Base-by-base conservation (phyloP, 495 filamentous ascomycete genomes). In the Cenococcum geophilum region DNA sequence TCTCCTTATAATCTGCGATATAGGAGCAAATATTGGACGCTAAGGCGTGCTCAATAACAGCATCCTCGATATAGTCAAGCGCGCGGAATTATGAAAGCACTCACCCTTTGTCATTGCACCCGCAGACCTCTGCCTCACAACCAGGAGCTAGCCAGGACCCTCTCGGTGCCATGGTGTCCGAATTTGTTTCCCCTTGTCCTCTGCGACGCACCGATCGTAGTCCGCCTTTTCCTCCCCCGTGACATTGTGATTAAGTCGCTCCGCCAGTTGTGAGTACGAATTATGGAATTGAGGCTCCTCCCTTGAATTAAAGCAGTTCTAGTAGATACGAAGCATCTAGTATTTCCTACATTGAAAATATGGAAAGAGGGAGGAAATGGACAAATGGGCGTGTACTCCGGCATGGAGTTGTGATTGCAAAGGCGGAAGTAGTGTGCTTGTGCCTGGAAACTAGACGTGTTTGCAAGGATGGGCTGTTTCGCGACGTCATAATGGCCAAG, bases 121-220 rank as follows among this genome's bases (percentile, higher is more conserved):
- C 54, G 78, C 73, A 59, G 65, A 74, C 36, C 75, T 65, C 22
- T 76, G 71, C 9, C 78, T 72, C 61, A 76, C 73, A 1, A 82
- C 81, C 2, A 82, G 80, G 1, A 82, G 79, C 49, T 76, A 70
- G 63, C 86, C 81, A 21, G 80, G 79, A 22, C 84, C 84, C 63
- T 89, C 80, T 37, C 86, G 78, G 67, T 87, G 84, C 88, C 88
- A 89, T 68, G 88, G 88, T 18, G 78, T 74, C 21, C 75, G 72
- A 16, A 74, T 72, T 62, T 83, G 79, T 60, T 78, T 76, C 55
- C 78, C 75, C 70, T 81, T 81, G 61, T 74, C 72, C 60, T 79
- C 71, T 25, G 71, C 69, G 21, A 81, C 72, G 12, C 68, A 63
- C 35, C 67, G 64, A 10, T 76, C 71, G 51, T 76, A 72, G 37